Evolutionary conservation across 768 basidiomycete species (phyloP).

Genomic region (Gloeopeniophorella convolvens): DNA sequence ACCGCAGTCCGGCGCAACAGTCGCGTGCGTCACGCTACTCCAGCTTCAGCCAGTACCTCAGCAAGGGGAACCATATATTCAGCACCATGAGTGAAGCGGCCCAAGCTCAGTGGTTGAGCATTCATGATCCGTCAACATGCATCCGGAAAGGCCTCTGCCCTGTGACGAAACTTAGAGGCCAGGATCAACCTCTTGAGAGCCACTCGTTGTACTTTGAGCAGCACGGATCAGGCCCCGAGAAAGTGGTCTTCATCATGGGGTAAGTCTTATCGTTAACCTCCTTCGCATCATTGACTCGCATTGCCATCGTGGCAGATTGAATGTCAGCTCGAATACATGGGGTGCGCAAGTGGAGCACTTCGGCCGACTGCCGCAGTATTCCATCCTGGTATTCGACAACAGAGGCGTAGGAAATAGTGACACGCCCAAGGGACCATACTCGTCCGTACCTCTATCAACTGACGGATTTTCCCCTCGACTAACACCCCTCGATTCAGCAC

Average conservation of each 20-base stretch:
- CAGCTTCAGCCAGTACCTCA: not conserved
- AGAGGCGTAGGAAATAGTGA: conserved; percentile 75
- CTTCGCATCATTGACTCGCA: not conserved
- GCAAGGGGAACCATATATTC: no score
- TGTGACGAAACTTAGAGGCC: conserved; percentile 45
- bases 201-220: conserved; percentile 78
- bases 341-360: conserved; percentile 59
- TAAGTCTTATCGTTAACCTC: conserved; percentile 10
- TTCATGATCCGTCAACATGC: conserved; percentile 57
- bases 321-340: conserved; percentile 61
- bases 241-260: conserved; percentile 78
- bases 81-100: not conserved
- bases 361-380: conserved; percentile 44
- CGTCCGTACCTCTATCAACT: conserved; percentile 38
- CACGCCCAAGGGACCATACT: conserved; percentile 67
- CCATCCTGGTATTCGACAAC: conserved; percentile 75
- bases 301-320: conserved; percentile 37
- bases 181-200: conserved; percentile 44
- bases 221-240: conserved; percentile 60
- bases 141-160: conserved; percentile 72
- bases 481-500: conserved; percentile 39
- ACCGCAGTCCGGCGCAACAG: no score
- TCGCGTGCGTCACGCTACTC: no score
- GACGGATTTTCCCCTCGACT: not conserved
- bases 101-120: conserved; percentile 30